Conservation (phyloP, 768 basidiomycete genomes). For the Termitomyces sp. region DNA sequence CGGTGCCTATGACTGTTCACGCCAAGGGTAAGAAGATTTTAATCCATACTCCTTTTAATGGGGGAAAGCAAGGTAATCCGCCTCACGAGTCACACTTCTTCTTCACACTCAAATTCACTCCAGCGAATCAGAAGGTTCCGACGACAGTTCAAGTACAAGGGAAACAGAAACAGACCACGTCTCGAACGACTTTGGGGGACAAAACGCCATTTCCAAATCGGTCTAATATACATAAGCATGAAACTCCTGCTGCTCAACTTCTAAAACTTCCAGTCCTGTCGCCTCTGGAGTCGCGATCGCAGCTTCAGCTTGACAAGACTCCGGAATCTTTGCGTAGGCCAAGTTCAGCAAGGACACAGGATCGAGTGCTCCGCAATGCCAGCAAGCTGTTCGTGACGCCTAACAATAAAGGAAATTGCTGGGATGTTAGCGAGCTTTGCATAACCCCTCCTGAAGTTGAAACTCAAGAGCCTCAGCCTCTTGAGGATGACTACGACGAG, state of each 20-base stretch:
- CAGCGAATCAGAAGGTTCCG: constrained; percentile 18
- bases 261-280: constrained; percentile 30
- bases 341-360: constrained; percentile 63
- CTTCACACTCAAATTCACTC: neutral
- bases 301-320: constrained; percentile 20
- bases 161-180: constrained; percentile 15
- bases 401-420: constrained; percentile 56
- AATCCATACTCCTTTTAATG: constrained; percentile 31
- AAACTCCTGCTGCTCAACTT: constrained; percentile 28
- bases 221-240: constrained; percentile 23
- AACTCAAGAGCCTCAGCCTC: constrained; percentile 19
- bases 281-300: constrained; percentile 15
- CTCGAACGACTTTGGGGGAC: constrained; percentile 43
- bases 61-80: constrained; percentile 25
- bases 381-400: constrained; percentile 62
- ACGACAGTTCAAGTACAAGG: constrained; percentile 17
- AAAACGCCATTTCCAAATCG: constrained; percentile 78
- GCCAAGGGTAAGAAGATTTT: constrained; percentile 39
- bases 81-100: neutral
- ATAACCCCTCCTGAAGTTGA: constrained; percentile 26
- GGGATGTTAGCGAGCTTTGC: constrained; percentile 65
- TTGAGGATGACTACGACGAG: constrained; percentile 38
- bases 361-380: constrained; percentile 48
- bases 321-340: constrained; percentile 49
- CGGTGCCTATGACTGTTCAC: constrained; percentile 35